A percentile compares a stretch with the other conserved stretches of the same genome.
Conservation (phyloP, 139 green algal genomes). For the Tetradesmus obliquus region DNA sequence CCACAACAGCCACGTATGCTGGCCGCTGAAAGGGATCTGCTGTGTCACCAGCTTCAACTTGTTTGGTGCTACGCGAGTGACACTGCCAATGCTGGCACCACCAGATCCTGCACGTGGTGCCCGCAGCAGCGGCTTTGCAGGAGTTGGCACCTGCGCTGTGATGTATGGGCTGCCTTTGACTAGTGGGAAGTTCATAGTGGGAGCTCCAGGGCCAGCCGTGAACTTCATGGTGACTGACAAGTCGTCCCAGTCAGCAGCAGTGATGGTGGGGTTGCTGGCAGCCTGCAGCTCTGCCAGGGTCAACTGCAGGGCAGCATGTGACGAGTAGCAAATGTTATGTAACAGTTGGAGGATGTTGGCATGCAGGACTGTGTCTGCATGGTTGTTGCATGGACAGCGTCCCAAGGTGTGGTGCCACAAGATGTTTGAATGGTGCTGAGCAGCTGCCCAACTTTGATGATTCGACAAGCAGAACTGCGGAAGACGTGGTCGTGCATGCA, state of each 20-base stretch:
- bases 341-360: too few relatives aligned
- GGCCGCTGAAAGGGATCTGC: background rate
- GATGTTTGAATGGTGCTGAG: too few relatives aligned
- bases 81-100: background rate
- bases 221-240: background rate
- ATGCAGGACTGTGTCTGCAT: too few relatives aligned
- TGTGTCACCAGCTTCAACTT: background rate
- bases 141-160: background rate
- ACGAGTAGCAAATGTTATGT: background rate
- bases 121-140: background rate
- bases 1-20: constrained; percentile 9
- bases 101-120: background rate
- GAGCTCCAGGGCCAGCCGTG: background rate
- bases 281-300: background rate
- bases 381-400: too few relatives aligned
- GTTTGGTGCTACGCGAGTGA: background rate
- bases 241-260: constrained; percentile 6
- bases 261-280: background rate
- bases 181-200: background rate
- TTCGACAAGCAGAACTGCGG: too few relatives aligned
- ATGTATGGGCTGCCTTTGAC: constrained; percentile 16
- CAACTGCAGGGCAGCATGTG: constrained; percentile 1
- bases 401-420: too few relatives aligned
- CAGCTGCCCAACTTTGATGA: too few relatives aligned
- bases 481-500: too few relatives aligned